Evolutionary conservation across 768 basidiomycete species (phyloP).

Genomic region (Vararia minispora): DNA sequence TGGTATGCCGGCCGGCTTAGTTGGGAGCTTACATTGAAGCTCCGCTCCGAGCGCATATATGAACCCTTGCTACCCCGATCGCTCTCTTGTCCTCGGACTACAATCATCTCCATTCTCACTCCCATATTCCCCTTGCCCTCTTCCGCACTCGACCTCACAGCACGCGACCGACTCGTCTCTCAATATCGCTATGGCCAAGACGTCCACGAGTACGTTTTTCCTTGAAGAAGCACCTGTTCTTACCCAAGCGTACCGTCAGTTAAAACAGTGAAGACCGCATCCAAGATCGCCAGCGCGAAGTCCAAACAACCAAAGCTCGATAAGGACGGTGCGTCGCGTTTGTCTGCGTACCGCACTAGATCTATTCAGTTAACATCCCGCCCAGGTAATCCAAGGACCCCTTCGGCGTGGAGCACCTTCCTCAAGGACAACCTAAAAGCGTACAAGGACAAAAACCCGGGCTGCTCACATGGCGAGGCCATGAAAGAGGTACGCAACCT

Average conservation of each 20-base stretch:
- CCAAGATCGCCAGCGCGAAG: constrained; percentile 38
- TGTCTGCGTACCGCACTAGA: constrained; percentile 2
- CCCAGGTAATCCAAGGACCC: constrained; percentile 25
- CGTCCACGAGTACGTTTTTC: constrained; percentile 31
- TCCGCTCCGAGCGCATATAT: constrained; percentile 11
- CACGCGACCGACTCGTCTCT: no score
- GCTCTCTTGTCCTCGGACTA: constrained; percentile 10
- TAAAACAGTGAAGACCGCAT: constrained; percentile 45
- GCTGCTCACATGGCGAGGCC: constrained; percentile 37
- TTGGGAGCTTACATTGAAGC: no score
- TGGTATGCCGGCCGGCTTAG: no score
- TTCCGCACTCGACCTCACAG: constrained; percentile 2
- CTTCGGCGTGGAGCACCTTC: constrained; percentile 47
- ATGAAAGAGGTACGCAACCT: constrained; percentile 30
- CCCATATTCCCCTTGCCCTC: neutral
- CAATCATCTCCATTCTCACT: constrained; percentile 6
- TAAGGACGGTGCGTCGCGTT: constrained; percentile 22
- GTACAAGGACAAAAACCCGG: constrained; percentile 45
- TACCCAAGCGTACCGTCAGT: constrained; percentile 20
- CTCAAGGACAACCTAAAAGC: constrained; percentile 44
- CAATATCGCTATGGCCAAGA: constrained; percentile 34
- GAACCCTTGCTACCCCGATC: constrained; percentile 5
- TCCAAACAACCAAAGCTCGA: constrained; percentile 20
- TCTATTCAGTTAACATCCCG: constrained; percentile 2
- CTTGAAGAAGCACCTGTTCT: neutral